A percentile compares a stretch with the other conserved stretches of the same genome.
These are phyloP conservation scores for Apophysomyces sp. DNA, from an alignment of 371 early-diverging fungal species.

Conservation along the genomic window DNA sequence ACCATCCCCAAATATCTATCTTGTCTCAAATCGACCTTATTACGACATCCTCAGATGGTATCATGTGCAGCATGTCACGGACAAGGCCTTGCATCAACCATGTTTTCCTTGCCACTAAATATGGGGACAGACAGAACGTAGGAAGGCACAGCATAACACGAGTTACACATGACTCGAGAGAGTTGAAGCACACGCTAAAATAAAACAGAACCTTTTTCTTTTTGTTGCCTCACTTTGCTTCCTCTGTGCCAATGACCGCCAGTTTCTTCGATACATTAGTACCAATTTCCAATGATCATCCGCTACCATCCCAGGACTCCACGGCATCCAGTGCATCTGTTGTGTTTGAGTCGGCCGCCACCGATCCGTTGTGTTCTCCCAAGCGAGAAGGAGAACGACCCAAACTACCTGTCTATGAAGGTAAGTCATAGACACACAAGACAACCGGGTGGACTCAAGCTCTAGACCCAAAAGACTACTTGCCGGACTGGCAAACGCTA, in stretches of 20 bases:
- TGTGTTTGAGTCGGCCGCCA: constrained; percentile 18
- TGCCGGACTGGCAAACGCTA: constrained; percentile 23
- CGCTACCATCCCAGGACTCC: constrained; percentile 13
- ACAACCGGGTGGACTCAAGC: too few relatives aligned
- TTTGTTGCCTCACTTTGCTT: neutral
- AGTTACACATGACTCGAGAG: neutral
- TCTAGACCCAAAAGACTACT: constrained; percentile 3
- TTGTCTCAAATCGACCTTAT: neutral
- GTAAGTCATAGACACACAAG: constrained; percentile 9
- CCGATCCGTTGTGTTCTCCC: constrained; percentile 3
- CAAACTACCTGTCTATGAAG: constrained; percentile 18
- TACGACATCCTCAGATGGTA: neutral
- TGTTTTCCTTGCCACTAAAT: neutral
- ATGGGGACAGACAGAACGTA: neutral
- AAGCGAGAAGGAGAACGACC: constrained; percentile 8
- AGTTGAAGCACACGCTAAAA: constrained; percentile 1
- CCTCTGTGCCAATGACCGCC: neutral
- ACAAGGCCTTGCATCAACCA: neutral
- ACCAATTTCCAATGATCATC: neutral
- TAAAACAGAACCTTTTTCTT: neutral
- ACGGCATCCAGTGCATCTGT: constrained; percentile 14
- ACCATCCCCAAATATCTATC: too few relatives aligned
- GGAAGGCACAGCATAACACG: neutral
- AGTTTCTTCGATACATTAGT: constrained; percentile 21
- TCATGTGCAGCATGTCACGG: neutral